Evolutionary conservation across 202 grass and related monocot genomes (phyloP), one percentile per base, ranked within the genome.

Genomic region (Setaria italica): DNA sequence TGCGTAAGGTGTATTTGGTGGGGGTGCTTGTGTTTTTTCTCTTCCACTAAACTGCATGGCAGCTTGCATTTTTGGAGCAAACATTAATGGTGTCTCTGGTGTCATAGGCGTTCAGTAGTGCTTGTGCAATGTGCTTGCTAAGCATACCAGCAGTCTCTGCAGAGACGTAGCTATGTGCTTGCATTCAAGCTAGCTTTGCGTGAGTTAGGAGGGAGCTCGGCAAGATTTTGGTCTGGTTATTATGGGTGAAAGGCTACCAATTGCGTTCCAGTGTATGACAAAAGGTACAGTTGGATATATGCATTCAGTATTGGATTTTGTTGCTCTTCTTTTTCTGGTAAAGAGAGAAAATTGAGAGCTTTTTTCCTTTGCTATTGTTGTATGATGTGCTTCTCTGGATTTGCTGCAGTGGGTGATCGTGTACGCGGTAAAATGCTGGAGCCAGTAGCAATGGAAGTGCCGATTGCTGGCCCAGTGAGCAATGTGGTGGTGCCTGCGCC

Each of bases 381-480:
- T 67, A 49, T 80, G 43, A 75, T 58, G 39, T 46, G 11, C 16
- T 76, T 87, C 69, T 87, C 62, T 68, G 29, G 47, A 64, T 80
- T 10, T 91, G 46, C 62, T 86, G 74, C 83, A 86, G 86, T 76
- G 68, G 46, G 51, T 14, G 74, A 86, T 60, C 46, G 45, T 42
- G 29, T 55, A 48, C 8, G 15, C 0, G 19, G 67, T 19, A 89
- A 64, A 39, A 92, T 92, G 86, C 74, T 89, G 74, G 90, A 86
- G 64, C 87, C 79, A 37, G n/a, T n/a, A 53, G 83, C 83, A 1
- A 80, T 89, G 74, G 90, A 92, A 57, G 60, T 82, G 59, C 35
- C 74, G 6, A 48, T 83, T 80, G 53, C 54, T 7, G 86, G 77
- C 16, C 62, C 82, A 1, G 77, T 70, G 48, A 91, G 67, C 73